phyloP scores from a whole-genome alignment of 305 asterid species.

The Petunia hybrid region DNA sequence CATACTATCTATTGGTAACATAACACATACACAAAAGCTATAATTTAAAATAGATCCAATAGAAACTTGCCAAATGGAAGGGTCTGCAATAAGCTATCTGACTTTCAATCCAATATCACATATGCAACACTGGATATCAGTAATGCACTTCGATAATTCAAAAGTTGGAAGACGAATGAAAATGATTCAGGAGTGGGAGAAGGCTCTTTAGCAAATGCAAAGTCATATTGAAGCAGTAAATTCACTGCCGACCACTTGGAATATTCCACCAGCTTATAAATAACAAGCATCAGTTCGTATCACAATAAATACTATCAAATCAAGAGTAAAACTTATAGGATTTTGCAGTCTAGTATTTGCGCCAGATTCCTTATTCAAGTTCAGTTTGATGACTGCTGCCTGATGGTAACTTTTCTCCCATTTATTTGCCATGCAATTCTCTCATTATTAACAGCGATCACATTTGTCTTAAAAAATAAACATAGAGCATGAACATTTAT shows the following conservation, averaged over 20 bases:
- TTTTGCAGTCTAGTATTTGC: slow-evolving; percentile 6
- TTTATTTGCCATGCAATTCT: slow-evolving; percentile 17
- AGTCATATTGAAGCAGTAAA: background rate
- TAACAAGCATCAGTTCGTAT: slow-evolving; percentile 28
- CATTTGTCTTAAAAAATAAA: slow-evolving; percentile 21
- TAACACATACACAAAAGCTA: background rate
- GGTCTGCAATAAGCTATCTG: background rate
- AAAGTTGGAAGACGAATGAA: background rate
- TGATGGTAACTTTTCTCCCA: slow-evolving; percentile 19
- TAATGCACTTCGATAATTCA: slow-evolving; percentile 16
- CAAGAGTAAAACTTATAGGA: slow-evolving; percentile 3
- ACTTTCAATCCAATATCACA: background rate
- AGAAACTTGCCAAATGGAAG: background rate
- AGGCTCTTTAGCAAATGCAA: slow-evolving; percentile 20
- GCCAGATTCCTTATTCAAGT: slow-evolving; percentile 5
- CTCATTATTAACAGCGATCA: background rate
- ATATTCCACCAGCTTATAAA: background rate
- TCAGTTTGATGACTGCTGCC: slow-evolving; percentile 26
- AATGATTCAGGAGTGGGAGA: slow-evolving; percentile 5
- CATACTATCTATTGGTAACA: background rate
- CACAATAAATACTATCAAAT: slow-evolving; percentile 22
- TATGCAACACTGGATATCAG: background rate
- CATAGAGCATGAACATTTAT: slow-evolving; percentile 7
- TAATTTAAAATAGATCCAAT: background rate
- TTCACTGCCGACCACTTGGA: background rate